Evolutionary conservation across 2,329 filamentous ascomycete species (phyloP).

Genomic region (Corynespora cassiicola): DNA sequence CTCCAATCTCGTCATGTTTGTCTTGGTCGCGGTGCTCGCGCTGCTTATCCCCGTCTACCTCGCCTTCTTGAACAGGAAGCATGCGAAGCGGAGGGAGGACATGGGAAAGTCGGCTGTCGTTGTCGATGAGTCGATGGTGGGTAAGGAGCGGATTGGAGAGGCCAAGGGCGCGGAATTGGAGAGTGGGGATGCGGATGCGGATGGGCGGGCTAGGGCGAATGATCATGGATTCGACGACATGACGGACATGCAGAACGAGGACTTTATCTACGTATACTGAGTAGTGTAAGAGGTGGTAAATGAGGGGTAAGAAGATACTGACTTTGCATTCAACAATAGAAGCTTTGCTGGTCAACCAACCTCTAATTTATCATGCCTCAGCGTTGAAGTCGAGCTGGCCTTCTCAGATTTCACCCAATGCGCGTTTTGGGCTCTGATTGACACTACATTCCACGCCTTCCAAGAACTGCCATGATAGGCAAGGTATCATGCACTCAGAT

Average conservation of each 20-base stretch:
- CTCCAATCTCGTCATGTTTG: slow-evolving; percentile 42
- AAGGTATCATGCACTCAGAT: no score
- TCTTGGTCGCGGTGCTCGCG: slow-evolving; percentile 33
- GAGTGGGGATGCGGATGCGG: neutral
- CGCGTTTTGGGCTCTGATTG: no score
- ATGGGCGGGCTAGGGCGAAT: slow-evolving; percentile 1
- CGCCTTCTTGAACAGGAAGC: slow-evolving; percentile 35
- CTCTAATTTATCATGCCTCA: no score
- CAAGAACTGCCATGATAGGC: no score
- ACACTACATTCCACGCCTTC: no score
- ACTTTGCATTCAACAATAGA: no score
- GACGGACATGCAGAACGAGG: slow-evolving; percentile 28
- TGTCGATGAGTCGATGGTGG: slow-evolving; percentile 43
- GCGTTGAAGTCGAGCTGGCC: no score
- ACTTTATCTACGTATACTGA: slow-evolving; percentile 24
- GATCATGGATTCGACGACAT: slow-evolving; percentile 26
- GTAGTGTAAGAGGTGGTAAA: no score
- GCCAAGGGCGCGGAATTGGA: slow-evolving; percentile 21
- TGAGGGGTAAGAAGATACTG: no score
- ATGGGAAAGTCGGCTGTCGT: slow-evolving; percentile 36
- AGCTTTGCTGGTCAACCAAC: no score
- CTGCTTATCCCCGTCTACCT: slow-evolving; percentile 40
- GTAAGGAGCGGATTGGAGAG: slow-evolving; percentile 23
- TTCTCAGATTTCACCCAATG: no score
- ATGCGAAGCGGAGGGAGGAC: slow-evolving; percentile 34